Conservation (phyloP, 2,329 filamentous ascomycete species). For the Aspergillus nomiae region DNA sequence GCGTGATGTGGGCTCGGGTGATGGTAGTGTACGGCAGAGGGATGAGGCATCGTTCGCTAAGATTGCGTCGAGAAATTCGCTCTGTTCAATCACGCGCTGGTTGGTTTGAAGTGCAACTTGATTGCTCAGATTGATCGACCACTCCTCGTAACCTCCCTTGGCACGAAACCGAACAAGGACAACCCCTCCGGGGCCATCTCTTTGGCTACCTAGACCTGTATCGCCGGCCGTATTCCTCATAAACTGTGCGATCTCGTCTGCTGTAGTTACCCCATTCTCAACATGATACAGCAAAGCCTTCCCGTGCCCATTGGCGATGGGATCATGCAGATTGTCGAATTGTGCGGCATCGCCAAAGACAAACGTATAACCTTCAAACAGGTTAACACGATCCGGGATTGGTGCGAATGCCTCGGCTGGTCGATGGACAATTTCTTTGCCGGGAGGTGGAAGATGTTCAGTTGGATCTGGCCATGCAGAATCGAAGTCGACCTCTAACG, state of each 20-base stretch:
- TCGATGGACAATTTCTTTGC: conserved; percentile 72
- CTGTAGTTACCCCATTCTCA: conserved; percentile 62
- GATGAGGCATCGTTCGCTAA: conserved; percentile 74
- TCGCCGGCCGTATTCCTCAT: conserved; percentile 74
- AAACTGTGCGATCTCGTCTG: conserved; percentile 75
- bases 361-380: conserved; percentile 88
- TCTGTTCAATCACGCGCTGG: conserved; percentile 83
- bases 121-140: conserved; percentile 70
- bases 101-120: conserved; percentile 71
- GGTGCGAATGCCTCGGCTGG: conserved; percentile 72
- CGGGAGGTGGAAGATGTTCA: conserved; percentile 71
- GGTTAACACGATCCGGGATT: conserved; percentile 62
- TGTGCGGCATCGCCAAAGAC: conserved; percentile 79
- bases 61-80: conserved; percentile 89
- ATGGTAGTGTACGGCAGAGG: conserved; percentile 66
- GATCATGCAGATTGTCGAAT: conserved; percentile 71
- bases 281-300: conserved; percentile 74
- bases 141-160: conserved; percentile 60
- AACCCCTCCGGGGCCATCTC: conserved; percentile 67
- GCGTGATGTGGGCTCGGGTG: conserved; percentile 43
- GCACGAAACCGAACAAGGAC: conserved; percentile 75
- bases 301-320: conserved; percentile 77
- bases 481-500: conserved; percentile 79
- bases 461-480: conserved; percentile 74
- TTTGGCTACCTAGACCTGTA: conserved; percentile 66